Base-by-base conservation (phyloP, 495 filamentous ascomycete genomes). In the Penicillium taxi region DNA sequence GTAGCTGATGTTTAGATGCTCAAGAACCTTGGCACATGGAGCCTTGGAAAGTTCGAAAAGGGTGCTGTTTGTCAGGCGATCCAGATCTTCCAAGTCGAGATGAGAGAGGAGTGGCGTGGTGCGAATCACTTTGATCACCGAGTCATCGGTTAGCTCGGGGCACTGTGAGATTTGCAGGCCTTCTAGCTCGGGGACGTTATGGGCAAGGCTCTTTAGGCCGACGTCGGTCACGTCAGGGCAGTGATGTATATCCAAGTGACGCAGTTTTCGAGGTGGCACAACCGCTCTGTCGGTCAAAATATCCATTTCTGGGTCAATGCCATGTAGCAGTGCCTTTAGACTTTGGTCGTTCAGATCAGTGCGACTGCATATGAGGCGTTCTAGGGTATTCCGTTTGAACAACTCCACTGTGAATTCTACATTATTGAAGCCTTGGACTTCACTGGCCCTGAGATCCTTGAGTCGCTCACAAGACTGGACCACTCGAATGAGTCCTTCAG, bases 41-140 rank as follows among this genome's bases (percentile, higher is more conserved):
- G 84, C 70, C 42, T 73, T 77, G 19, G 89, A 79, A 4, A 98
- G 64, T 41, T 81, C 74, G 7, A 79, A 70, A 11, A 96, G 65
- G 0, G 82, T 61, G 5, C 63, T 56, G 44, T 96, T 91, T 6
- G 85, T 87, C 15, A 96, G 59, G 27, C 79, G 68, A 0, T 77
- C 68, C 14, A 96, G 66, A 45, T 95, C 89, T 58, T 98, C 91
- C 0, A 96, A 57, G 40, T 98, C 91, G 30, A 98, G 65, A 51
- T 94, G 89, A 0, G 85, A 86, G 13, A 98, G 73, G 3, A 69
- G 64, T 1, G 86, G 84, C 1, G 78, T 72, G 0, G 84, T 85
- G 2, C 78, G 78, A 6, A 98, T 61, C 14, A 98, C 70, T 1
- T 77, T 73, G 6, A 70, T 72, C 13, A 98, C 66, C 0, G 80